Evolutionary conservation across 179 eudicot genomes (phyloP).

Genomic region (Sideroxylon spinosum): DNA sequence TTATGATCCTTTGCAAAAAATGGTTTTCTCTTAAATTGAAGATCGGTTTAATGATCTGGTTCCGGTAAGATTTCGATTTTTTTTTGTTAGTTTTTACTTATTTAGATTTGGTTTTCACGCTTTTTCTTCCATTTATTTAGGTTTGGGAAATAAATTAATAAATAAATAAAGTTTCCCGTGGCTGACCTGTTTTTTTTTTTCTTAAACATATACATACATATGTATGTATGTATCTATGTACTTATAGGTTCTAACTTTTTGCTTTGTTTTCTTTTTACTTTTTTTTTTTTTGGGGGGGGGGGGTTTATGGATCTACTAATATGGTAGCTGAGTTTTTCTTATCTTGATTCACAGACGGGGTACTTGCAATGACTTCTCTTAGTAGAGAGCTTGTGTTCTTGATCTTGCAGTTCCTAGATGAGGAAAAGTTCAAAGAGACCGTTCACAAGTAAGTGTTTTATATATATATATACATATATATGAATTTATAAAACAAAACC

Average conservation of each 20-base stretch:
- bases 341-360: constrained; percentile 32
- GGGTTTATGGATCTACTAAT: constrained; percentile 59
- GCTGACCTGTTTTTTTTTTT: constrained; percentile 27
- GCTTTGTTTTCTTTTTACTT: constrained; percentile 6
- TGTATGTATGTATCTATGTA: not conserved
- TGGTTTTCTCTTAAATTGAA: constrained; percentile 15
- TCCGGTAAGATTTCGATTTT: constrained; percentile 8
- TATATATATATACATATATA: no score
- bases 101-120: not conserved
- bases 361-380: constrained; percentile 71
- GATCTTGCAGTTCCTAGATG: constrained; percentile 94
- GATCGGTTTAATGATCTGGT: constrained; percentile 24
- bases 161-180: constrained; percentile 23
- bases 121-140: constrained; percentile 2
- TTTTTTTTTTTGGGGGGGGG: constrained; percentile 1
- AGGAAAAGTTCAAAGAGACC: constrained; percentile 90
- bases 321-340: constrained; percentile 26
- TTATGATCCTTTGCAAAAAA: constrained; percentile 3
- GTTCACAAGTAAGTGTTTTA: constrained; percentile 81
- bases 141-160: constrained; percentile 15
- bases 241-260: not conserved
- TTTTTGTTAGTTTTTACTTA: constrained; percentile 9
- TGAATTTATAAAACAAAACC: constrained; percentile 2
- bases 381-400: constrained; percentile 97
- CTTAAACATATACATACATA: constrained; percentile 11